Conservation (phyloP, 2,329 filamentous ascomycete species). For the Cadophora gregata region DNA sequence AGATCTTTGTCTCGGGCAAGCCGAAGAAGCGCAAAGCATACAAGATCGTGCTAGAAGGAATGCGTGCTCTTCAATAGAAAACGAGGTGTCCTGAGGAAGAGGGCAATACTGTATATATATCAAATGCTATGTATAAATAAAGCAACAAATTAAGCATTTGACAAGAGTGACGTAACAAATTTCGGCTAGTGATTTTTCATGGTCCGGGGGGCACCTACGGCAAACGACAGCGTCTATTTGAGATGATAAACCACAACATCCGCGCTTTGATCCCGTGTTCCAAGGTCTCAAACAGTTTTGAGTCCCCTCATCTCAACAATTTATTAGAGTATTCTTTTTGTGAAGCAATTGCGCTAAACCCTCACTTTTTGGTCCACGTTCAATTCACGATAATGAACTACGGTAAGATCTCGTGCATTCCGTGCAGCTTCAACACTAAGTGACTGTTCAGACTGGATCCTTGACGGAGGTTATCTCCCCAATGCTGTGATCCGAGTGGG, state of each 20-base stretch:
- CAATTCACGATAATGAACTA: conserved; percentile 38
- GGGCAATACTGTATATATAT: conserved; percentile 15
- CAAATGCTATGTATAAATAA: conserved; percentile 13
- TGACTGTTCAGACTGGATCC: conserved; percentile 55
- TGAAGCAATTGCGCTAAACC: background rate
- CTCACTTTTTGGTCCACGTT: background rate
- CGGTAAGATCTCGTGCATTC: conserved; percentile 28
- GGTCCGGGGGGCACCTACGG: conserved; percentile 26
- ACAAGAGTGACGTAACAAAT: conserved; percentile 17
- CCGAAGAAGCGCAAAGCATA: conserved; percentile 86
- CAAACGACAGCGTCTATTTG: conserved; percentile 24
- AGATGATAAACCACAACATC: conserved; percentile 37
- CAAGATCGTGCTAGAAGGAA: conserved; percentile 77
- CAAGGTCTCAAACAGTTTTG: conserved; percentile 16
- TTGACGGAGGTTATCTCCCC: conserved; percentile 71
- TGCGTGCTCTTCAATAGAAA: conserved; percentile 48
- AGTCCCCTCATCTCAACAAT: conserved; percentile 14
- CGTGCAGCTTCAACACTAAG: conserved; percentile 8
- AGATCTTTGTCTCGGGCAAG: conserved; percentile 61
- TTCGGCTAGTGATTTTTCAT: conserved; percentile 4
- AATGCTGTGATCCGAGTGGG: conserved; percentile 66
- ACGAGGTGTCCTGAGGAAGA: background rate
- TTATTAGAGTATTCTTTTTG: conserved; percentile 3
- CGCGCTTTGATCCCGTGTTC: conserved; percentile 28
- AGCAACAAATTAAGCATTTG: conserved; percentile 4